These are phyloP conservation scores for Acmispon strigosus DNA, from an alignment of 306 rosid genomes.

Conservation along the genomic window DNA sequence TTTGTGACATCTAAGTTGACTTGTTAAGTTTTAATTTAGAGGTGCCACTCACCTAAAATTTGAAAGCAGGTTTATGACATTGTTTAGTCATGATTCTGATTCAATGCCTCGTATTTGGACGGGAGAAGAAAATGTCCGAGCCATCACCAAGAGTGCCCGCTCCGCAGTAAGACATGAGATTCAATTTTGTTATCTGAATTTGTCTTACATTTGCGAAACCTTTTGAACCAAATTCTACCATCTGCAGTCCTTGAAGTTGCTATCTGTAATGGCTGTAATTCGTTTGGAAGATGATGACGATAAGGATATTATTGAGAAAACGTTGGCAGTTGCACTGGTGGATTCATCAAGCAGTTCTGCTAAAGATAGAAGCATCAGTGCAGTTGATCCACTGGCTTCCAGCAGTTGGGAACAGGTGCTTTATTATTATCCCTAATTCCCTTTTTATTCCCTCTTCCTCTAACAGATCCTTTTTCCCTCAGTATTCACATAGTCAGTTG, in stretches of 20 bases:
- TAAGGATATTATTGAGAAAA: conserved; percentile 48
- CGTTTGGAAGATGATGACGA: conserved; percentile 61
- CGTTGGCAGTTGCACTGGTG: conserved; percentile 44
- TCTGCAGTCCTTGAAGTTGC: conserved; percentile 78
- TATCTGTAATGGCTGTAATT: conserved; percentile 71
- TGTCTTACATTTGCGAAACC: conserved; percentile 3
- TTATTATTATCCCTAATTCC: background rate
- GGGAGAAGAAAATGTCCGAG: conserved; percentile 74
- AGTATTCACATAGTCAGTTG: no score
- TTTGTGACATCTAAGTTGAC: conserved; percentile 2
- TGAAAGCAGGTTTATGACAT: conserved; percentile 58
- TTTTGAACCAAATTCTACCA: background rate
- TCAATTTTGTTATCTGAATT: background rate
- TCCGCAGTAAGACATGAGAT: conserved; percentile 47
- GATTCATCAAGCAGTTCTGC: conserved; percentile 40
- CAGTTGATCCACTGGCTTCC: conserved; percentile 71
- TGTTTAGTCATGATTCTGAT: conserved; percentile 83
- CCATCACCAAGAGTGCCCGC: conserved; percentile 80
- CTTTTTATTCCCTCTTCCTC: background rate
- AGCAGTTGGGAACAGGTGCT: conserved; percentile 85
- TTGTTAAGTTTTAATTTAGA: background rate
- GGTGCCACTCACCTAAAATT: conserved; percentile 26
- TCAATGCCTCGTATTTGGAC: conserved; percentile 97
- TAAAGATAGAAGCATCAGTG: conserved; percentile 45
- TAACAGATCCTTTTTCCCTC: background rate